Percentiles rank a stretch among this genome's conserved stretches.
phyloP scores from a whole-genome alignment of 495 filamentous ascomycete genomes.

The Durotheca rogersii region DNA sequence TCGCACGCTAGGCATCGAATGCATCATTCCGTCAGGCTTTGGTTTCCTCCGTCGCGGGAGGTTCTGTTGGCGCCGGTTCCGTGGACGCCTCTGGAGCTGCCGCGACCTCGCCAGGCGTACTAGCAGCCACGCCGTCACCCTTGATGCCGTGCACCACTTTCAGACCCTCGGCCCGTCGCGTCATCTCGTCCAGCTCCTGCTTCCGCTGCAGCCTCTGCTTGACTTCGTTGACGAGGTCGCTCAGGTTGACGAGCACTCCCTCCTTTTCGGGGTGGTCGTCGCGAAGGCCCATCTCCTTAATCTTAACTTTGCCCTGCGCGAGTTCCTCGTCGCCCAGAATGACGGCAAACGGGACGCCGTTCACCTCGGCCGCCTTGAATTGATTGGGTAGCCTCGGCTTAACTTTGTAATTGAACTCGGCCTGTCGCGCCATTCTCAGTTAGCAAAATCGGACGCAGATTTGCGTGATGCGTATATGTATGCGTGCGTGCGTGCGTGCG shows the following conservation, averaged over 20 bases:
- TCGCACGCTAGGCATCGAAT: neutral
- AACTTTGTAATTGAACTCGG: slow-evolving; percentile 75
- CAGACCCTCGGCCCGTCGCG: slow-evolving; percentile 40
- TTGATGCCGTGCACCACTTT: slow-evolving; percentile 42
- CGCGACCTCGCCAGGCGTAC: neutral
- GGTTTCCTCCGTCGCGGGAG: slow-evolving; percentile 5
- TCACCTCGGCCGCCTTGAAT: slow-evolving; percentile 76
- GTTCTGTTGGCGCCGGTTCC: slow-evolving; percentile 16
- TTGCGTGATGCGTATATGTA: too few species aligned
- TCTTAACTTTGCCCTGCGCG: slow-evolving; percentile 69
- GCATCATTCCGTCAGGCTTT: neutral
- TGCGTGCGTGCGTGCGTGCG: too few species aligned
- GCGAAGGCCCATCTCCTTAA: slow-evolving; percentile 80
- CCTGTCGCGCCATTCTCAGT: slow-evolving; percentile 38
- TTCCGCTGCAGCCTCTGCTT: slow-evolving; percentile 40
- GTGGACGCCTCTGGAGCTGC: slow-evolving; percentile 10
- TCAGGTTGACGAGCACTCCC: slow-evolving; percentile 66
- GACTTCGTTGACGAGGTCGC: slow-evolving; percentile 64
- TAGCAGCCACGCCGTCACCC: slow-evolving; percentile 25
- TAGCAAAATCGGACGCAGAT: too few species aligned
- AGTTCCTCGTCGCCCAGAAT: slow-evolving; percentile 82
- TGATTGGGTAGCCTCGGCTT: slow-evolving; percentile 78
- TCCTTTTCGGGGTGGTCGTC: slow-evolving; percentile 86
- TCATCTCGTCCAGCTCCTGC: slow-evolving; percentile 40
- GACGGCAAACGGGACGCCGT: slow-evolving; percentile 69